These are phyloP conservation scores for Flagelloscypha sp. DNA, from an alignment of 768 basidiomycete genomes.

Conservation along the genomic window DNA sequence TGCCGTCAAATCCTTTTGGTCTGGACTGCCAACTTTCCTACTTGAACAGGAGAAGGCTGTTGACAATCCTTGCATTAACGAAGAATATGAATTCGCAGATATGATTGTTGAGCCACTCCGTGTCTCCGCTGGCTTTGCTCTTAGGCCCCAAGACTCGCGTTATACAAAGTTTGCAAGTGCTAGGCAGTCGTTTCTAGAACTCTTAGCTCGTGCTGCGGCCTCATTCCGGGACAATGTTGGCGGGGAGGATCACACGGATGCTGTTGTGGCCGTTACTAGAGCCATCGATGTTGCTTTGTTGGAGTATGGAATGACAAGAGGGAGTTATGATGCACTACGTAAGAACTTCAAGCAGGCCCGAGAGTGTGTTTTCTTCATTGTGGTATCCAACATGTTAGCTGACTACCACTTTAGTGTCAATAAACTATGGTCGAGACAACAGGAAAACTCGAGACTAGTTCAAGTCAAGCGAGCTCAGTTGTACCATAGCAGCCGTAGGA, in stretches of 20 bases:
- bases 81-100: constrained; percentile 57
- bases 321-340: constrained; percentile 53
- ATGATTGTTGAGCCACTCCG: constrained; percentile 60
- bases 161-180: constrained; percentile 56
- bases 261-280: constrained; percentile 62
- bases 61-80: constrained; percentile 48
- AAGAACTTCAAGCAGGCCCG: constrained; percentile 57
- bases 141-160: constrained; percentile 63
- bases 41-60: constrained; percentile 51
- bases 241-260: constrained; percentile 82
- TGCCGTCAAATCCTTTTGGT: constrained; percentile 67
- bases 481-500: constrained; percentile 67
- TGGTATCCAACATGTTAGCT: constrained; percentile 1
- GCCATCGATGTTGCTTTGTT: constrained; percentile 72
- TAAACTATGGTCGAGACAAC: constrained; percentile 63
- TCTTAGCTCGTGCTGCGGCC: constrained; percentile 60
- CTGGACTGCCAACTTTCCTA: constrained; percentile 64
- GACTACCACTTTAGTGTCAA: constrained; percentile 36
- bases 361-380: constrained; percentile 35
- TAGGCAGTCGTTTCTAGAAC: constrained; percentile 56
- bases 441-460: constrained; percentile 65
- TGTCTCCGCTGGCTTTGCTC: constrained; percentile 65
- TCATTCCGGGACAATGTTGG: constrained; percentile 52
- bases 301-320: constrained; percentile 56
- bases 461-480: constrained; percentile 73